These are phyloP conservation scores for Posidonia australis DNA, from an alignment of 106 monocot genomes.

Conservation along the genomic window DNA sequence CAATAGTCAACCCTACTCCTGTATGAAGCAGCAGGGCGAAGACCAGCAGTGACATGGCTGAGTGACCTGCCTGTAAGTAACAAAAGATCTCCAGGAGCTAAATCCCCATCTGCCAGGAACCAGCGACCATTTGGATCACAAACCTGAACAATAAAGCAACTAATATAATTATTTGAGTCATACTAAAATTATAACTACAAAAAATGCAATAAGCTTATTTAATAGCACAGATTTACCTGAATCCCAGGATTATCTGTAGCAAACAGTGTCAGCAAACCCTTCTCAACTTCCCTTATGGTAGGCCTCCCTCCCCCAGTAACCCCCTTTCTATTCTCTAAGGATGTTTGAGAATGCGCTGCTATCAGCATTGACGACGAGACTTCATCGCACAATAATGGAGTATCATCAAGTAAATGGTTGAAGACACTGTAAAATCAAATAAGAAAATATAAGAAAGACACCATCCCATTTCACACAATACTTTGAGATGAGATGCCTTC, in stretches of 20 bases:
- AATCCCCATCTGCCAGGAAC: slow-evolving; percentile 65
- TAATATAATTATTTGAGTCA: slow-evolving; percentile 21
- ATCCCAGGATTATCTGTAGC: slow-evolving; percentile 70
- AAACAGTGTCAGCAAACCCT: slow-evolving; percentile 67
- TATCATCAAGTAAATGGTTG: slow-evolving; percentile 88
- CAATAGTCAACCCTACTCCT: slow-evolving; percentile 24
- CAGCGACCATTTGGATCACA: slow-evolving; percentile 91
- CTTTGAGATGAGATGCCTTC: neutral
- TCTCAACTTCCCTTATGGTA: slow-evolving; percentile 48
- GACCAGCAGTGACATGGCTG: slow-evolving; percentile 70
- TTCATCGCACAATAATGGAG: slow-evolving; percentile 63
- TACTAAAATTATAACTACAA: slow-evolving; percentile 1
- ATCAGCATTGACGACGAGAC: slow-evolving; percentile 75
- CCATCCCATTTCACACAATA: neutral
- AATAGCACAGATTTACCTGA: slow-evolving; percentile 37
- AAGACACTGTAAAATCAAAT: slow-evolving; percentile 50
- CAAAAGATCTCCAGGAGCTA: slow-evolving; percentile 50
- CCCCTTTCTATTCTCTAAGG: slow-evolving; percentile 30
- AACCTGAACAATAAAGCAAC: slow-evolving; percentile 45
- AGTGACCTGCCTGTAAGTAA: slow-evolving; percentile 79
- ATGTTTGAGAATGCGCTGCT: slow-evolving; percentile 42
- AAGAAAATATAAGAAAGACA: slow-evolving; percentile 6
- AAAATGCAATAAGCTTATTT: neutral
- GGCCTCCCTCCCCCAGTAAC: slow-evolving; percentile 28
- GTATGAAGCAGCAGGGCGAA: slow-evolving; percentile 62